Base-by-base conservation (phyloP, 164 flowering plant genomes). In the Aristolochia californica region DNA sequence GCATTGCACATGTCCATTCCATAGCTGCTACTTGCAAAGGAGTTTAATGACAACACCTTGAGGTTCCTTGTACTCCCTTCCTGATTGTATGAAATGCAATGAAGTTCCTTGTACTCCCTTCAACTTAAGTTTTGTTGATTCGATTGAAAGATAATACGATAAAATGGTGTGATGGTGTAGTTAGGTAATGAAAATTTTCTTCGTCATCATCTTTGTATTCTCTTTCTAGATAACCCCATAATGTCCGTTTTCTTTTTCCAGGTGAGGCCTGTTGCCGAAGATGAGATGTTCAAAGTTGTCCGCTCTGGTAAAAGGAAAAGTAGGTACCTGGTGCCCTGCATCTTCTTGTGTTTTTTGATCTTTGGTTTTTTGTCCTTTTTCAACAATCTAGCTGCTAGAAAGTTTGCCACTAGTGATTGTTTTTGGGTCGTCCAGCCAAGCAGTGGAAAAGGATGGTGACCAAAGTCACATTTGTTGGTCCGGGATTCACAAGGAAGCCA, bases 391-490 rank as follows among this genome's bases (percentile, higher is more conserved):
- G 13, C 20, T 18, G 54, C 23, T 51, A 21, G 4, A 18, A 26
- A 51, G 2, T 2, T 18, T 21, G 27, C 23, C 21, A 5, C 5
- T 7, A 14, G 21, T 34, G 54, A 2, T n/a, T 51, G 54, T 51
- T 51, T 22, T 18, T 51, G 54, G 24, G 24, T 47, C 10, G 50
- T 20, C 50, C 50, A 17, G 50, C 18, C 10, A 47, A 93, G 78
- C 98, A 93, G 60, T 93, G 98, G 98, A 93, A 93, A 70, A 80
- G 97, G 71, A 93, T 93, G 98, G 78, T 93, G 47, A 93, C 98
- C 5, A 93, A 93, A 66, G 96, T 74, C 51, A 93, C 97, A 22
- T 89, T 93, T 74, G 97, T 93, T 5, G 97, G 97, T 61, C 84
- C 89, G 20, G 75, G 84, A 24, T 93, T 93, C 61, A 93, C 99